These are phyloP conservation scores for Calophaca sinica DNA, from an alignment of 306 rosid species.

Conservation along the genomic window DNA sequence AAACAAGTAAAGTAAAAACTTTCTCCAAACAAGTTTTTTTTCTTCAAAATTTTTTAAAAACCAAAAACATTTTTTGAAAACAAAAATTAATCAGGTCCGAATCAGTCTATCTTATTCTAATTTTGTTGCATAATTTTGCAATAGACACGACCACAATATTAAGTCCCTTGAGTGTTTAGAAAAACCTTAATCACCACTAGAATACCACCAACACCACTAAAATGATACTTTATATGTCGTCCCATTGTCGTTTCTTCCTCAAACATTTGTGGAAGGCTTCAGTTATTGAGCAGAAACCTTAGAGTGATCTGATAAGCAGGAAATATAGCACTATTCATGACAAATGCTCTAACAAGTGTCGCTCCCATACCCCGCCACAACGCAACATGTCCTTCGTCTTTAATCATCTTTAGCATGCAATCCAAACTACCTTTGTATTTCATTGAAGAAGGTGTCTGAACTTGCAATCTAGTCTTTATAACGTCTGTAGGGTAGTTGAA, in stretches of 20 bases:
- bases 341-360: slow-evolving; percentile 75
- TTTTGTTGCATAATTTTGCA: no score
- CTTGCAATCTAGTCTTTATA: slow-evolving; percentile 80
- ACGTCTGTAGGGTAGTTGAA: slow-evolving; percentile 81
- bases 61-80: no score
- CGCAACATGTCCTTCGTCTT: slow-evolving; percentile 63
- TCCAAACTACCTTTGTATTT: slow-evolving; percentile 70
- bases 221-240: no score
- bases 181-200: no score
- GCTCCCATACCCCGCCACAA: slow-evolving; percentile 83
- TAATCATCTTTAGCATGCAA: slow-evolving; percentile 63
- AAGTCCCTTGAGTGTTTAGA: no score
- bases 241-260: not conserved
- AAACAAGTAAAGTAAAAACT: no score
- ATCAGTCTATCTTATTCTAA: no score
- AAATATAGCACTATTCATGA: slow-evolving; percentile 83
- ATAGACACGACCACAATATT: no score
- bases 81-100: no score
- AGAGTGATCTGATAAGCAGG: slow-evolving; percentile 79
- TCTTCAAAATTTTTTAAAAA: no score
- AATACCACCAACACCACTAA: no score
- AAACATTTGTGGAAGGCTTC: slow-evolving; percentile 38
- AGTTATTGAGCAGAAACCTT: slow-evolving; percentile 57
- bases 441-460: slow-evolving; percentile 57
- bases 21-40: no score